Base-by-base conservation (phyloP, 2,329 filamentous ascomycete species). In the Cladosporium sp. region DNA sequence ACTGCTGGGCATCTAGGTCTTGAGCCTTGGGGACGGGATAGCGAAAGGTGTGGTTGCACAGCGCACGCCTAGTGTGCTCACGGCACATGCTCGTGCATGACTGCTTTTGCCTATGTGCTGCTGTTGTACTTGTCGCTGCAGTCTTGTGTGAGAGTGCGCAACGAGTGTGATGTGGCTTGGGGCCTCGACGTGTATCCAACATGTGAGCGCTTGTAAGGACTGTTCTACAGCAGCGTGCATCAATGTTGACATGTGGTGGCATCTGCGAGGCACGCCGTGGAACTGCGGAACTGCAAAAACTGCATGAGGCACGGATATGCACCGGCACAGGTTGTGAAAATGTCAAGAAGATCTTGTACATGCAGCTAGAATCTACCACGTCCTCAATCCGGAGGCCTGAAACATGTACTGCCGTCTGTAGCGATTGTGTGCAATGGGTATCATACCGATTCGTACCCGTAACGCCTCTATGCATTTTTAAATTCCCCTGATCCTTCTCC, bases 391-490 rank as follows among this genome's bases (percentile, higher is more conserved):
- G 8, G 40, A 46, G 40, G 40, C 40, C 40, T 12, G 40, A 55
- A 55, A 55, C n/a, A n/a, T 11, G 18, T 55, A 29, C 29, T 55
- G 52, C 18, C n/a, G 33, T 33, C 31, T 40, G 31, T 59, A 40
- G 56, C 56, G 56, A 59, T 37, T 40, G 56, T 59, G 37, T 40
- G 33, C 35, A 11, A 46, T 29, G 56, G 56, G 56, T 59, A 59
- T 59, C 37, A 46, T 29, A 46, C 35, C 56, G 18, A 26, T 28
- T 59, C 56, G 14, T 23, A 14, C 23, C 37, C 37, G 23, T 59
- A 59, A 46, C 56, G 56, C 56, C 56, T 59, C 56, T 37, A 59
- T 59, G 56, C 56, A 59, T 44, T 59, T 58, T 59, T 59, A 29
- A 21, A 46, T 28, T 7, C 23, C 26, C 35, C 56, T 29, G 33